phyloP scores from a whole-genome alignment of 1,139 yeast species.

The Meyerozyma carpophila region DNA sequence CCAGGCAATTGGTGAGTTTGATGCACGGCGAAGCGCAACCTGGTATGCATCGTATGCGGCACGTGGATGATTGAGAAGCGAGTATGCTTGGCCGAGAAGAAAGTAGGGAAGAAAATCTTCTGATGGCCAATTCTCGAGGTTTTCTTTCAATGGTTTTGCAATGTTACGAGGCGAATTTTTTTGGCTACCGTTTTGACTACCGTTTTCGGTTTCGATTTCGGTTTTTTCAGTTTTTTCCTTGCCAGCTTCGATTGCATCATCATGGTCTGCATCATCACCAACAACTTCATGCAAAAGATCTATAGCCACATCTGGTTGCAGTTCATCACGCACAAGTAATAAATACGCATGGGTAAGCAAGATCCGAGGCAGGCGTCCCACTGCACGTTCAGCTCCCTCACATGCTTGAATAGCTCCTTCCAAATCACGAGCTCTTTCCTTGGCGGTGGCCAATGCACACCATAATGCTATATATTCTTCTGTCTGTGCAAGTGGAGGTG shows the following conservation, averaged over 20 bases:
- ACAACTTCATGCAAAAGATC: not conserved
- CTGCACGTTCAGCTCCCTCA: slow-evolving; percentile 39
- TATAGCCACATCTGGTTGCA: slow-evolving; percentile 5
- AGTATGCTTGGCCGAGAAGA: slow-evolving; percentile 50
- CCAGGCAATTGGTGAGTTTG: slow-evolving; percentile 58
- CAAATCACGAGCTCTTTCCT: slow-evolving; percentile 44
- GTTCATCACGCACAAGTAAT: slow-evolving; percentile 19
- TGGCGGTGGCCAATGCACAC: slow-evolving; percentile 48
- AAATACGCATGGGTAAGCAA: slow-evolving; percentile 45
- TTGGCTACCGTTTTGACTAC: slow-evolving; percentile 19
- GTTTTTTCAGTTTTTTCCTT: slow-evolving; percentile 16
- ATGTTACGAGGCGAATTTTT: not conserved
- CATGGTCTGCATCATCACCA: not conserved
- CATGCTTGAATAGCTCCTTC: slow-evolving; percentile 45
- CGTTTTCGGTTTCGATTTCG: slow-evolving; percentile 26
- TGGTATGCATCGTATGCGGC: slow-evolving; percentile 56
- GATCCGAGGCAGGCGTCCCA: slow-evolving; percentile 41
- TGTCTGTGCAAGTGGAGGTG: slow-evolving; percentile 39
- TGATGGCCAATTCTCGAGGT: slow-evolving; percentile 9
- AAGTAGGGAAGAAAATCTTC: slow-evolving; percentile 56
- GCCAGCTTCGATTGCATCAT: slow-evolving; percentile 10
- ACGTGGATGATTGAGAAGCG: slow-evolving; percentile 40
- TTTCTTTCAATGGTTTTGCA: not conserved
- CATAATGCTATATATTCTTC: slow-evolving; percentile 47
- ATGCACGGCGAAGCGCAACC: slow-evolving; percentile 50